Evolutionary conservation across 2,329 filamentous ascomycete species (phyloP).

Genomic region (Xylaria arbuscula): DNA sequence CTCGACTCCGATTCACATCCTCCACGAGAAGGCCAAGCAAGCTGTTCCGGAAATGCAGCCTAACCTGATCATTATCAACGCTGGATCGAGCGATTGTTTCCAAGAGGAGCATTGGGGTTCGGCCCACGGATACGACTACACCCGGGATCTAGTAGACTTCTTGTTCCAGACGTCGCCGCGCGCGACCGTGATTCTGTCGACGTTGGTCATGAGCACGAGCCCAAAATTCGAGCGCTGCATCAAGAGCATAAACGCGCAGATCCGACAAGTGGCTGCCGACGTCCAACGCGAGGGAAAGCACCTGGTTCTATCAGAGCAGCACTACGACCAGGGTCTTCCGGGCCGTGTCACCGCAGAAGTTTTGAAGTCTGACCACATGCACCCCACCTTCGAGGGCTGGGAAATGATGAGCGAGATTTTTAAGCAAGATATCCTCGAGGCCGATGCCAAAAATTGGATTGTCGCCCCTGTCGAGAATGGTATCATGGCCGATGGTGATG

Average conservation of each 20-base stretch:
- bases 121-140: conserved; percentile 42
- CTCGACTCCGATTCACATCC: conserved; percentile 44
- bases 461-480: conserved; percentile 35
- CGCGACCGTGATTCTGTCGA: conserved; percentile 46
- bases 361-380: conserved; percentile 42
- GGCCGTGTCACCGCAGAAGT: conserved; percentile 39
- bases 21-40: conserved; percentile 42
- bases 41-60: conserved; percentile 45
- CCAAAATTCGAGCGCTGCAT: conserved; percentile 44
- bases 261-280: conserved; percentile 46
- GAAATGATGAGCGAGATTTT: conserved; percentile 40
- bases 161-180: conserved; percentile 44
- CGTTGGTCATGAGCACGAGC: conserved; percentile 44
- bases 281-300: conserved; percentile 43
- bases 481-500: conserved; percentile 38
- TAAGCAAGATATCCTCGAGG: conserved; percentile 39
- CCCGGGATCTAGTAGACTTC: conserved; percentile 44
- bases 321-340: conserved; percentile 46
- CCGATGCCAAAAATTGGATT: conserved; percentile 38
- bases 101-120: conserved; percentile 44
- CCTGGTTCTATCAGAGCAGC: conserved; percentile 45
- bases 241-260: conserved; percentile 48
- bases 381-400: conserved; percentile 40
- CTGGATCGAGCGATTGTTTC: conserved; percentile 48
- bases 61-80: conserved; percentile 47